phyloP scores from a whole-genome alignment of 495 filamentous ascomycete genomes.

The Hyaloscypha hepaticicola region DNA sequence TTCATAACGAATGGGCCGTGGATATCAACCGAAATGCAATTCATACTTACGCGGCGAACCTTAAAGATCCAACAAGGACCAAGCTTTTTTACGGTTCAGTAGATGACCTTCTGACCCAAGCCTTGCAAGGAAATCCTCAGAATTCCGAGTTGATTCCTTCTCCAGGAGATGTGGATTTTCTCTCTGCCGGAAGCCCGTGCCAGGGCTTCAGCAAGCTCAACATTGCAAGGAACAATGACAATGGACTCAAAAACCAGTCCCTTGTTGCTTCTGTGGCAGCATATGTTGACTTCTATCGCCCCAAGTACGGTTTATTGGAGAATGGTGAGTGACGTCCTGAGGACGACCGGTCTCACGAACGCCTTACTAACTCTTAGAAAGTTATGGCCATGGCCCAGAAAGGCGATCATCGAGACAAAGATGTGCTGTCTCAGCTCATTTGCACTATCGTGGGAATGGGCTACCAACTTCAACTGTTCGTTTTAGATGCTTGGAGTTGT shows the following conservation, averaged over 20 bases:
- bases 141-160: slow-evolving; percentile 42
- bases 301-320: slow-evolving; percentile 69
- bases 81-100: slow-evolving; percentile 65
- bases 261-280: slow-evolving; percentile 71
- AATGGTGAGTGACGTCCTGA: too few species aligned
- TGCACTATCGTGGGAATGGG: slow-evolving; percentile 69
- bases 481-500: slow-evolving; percentile 66
- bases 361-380: too few species aligned
- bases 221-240: slow-evolving; percentile 39
- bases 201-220: slow-evolving; percentile 68
- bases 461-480: slow-evolving; percentile 64
- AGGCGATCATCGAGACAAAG: slow-evolving; percentile 42
- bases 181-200: slow-evolving; percentile 72
- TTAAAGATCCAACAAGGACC: slow-evolving; percentile 31
- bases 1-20: slow-evolving; percentile 61
- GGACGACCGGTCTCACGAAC: too few species aligned
- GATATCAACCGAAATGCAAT: slow-evolving; percentile 63
- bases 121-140: slow-evolving; percentile 48
- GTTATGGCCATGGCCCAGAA: slow-evolving; percentile 58
- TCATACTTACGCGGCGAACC: slow-evolving; percentile 67
- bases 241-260: slow-evolving; percentile 61
- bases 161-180: slow-evolving; percentile 62
- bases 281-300: slow-evolving; percentile 70
- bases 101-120: slow-evolving; percentile 60
- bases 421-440: slow-evolving; percentile 66